These are phyloP conservation scores for Fusarium piperis DNA, from an alignment of 2,329 filamentous ascomycete species.

Conservation along the genomic window DNA sequence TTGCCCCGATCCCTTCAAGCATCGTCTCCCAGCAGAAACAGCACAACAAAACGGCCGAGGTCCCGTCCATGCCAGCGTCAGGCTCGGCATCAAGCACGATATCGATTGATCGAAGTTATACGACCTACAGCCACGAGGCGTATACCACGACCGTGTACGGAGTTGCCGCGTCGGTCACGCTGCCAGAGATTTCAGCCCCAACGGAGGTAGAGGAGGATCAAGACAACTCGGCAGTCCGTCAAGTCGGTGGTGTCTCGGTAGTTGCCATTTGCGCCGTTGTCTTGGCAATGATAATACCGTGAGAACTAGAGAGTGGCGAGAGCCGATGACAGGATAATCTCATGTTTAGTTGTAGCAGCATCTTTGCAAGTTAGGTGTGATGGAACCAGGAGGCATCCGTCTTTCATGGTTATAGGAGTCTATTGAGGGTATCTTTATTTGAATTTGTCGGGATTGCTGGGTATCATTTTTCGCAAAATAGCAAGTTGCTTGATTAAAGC, in stretches of 20 bases:
- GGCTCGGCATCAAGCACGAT: neutral
- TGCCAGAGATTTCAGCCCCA: neutral
- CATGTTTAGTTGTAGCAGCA: neutral
- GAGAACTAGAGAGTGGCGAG: neutral
- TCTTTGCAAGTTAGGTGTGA: neutral
- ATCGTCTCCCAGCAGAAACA: constrained; percentile 23
- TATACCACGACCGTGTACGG: neutral
- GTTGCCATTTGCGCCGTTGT: neutral
- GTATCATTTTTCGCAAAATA: constrained; percentile 72
- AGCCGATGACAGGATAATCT: neutral
- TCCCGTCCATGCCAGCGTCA: constrained; percentile 7
- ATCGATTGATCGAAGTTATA: constrained; percentile 5
- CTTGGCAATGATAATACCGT: neutral
- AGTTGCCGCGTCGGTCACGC: neutral
- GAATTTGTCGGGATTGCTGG: constrained; percentile 67
- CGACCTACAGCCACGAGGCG: neutral
- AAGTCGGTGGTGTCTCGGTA: neutral
- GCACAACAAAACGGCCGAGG: constrained; percentile 15
- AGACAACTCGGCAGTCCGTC: neutral
- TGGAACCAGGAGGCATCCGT: neutral
- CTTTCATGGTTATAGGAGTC: neutral
- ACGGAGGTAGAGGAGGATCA: neutral
- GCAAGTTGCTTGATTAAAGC: constrained; percentile 75
- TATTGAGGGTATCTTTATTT: constrained; percentile 42
- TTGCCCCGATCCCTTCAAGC: constrained; percentile 22